phyloP scores from a whole-genome alignment of 1,284 basidiomycete species.

The Cutaneotrichosporon sp. region DNA sequence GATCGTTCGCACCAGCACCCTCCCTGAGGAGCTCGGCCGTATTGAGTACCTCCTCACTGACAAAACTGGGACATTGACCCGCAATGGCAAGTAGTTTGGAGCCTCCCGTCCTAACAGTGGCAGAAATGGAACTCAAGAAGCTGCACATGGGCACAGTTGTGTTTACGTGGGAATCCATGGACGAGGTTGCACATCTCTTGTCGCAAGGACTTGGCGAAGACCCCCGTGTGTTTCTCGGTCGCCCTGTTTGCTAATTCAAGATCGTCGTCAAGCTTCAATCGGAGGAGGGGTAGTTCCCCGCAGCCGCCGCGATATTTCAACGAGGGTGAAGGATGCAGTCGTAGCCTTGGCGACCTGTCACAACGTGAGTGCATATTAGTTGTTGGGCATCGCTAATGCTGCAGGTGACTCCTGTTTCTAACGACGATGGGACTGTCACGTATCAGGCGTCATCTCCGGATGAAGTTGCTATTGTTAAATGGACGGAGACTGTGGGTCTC shows the following conservation, averaged over 20 bases:
- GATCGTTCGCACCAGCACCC: conserved; percentile 91
- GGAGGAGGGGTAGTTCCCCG: conserved; percentile 54
- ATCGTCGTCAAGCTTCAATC: conserved; percentile 35
- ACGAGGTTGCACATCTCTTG: conserved; percentile 88
- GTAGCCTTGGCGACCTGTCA: conserved; percentile 91
- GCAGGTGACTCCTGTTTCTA: conserved; percentile 88
- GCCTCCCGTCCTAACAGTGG: too few relatives aligned
- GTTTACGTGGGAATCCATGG: conserved; percentile 95
- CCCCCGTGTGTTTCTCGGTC: conserved; percentile 1
- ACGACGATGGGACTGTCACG: conserved; percentile 87
- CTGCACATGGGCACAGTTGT: conserved; percentile 98
- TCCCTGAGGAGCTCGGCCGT: conserved; percentile 93
- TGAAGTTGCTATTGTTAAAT: conserved; percentile 98
- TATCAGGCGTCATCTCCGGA: conserved; percentile 99
- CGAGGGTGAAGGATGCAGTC: conserved; percentile 88
- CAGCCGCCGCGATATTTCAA: conserved; percentile 90
- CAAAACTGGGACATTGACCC: conserved; percentile 96
- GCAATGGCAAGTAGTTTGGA: conserved; percentile 65
- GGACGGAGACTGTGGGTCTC: conserved; percentile 92
- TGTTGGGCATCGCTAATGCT: not conserved
- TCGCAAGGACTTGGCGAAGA: conserved; percentile 67
- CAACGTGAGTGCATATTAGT: conserved; percentile 60
- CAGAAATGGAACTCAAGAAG: conserved; percentile 99
- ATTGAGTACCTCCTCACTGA: conserved; percentile 95
- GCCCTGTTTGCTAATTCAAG: conserved; percentile 1